Percentiles rank a stretch among this genome's conserved stretches.
phyloP scores from a whole-genome alignment of 2,329 filamentous ascomycete genomes.

The Penicillium janthinellum region DNA sequence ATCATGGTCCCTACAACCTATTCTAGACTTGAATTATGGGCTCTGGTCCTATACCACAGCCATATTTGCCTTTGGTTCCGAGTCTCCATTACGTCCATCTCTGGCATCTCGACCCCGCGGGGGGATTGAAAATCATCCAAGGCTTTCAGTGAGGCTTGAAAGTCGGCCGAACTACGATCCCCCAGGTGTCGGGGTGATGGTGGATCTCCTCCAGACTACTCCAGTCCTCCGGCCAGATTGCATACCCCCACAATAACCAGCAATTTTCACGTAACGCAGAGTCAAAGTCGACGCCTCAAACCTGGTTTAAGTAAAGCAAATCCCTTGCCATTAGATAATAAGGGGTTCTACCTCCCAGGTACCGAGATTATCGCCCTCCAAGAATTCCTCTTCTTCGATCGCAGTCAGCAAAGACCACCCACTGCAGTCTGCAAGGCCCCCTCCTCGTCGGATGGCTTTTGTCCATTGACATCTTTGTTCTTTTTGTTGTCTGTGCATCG shows the following conservation, averaged over 20 bases:
- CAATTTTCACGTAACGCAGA: constrained; percentile 1
- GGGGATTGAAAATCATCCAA: neutral
- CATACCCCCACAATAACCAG: constrained; percentile 1
- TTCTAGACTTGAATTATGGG: neutral
- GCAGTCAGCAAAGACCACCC: neutral
- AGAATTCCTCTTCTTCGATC: neutral
- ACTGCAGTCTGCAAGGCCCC: neutral
- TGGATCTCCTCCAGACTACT: neutral
- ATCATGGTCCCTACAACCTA: neutral
- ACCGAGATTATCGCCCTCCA: neutral
- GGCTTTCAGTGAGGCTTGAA: neutral
- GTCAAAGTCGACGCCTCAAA: constrained; percentile 1
- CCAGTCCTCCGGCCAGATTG: neutral
- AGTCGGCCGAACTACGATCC: neutral
- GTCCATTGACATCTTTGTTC: neutral
- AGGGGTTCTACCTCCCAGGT: neutral
- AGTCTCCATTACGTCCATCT: neutral
- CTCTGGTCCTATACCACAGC: neutral
- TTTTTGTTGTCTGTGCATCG: neutral
- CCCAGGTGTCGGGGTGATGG: neutral
- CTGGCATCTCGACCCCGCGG: neutral
- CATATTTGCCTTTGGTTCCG: neutral
- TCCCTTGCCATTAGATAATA: neutral
- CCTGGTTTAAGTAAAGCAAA: neutral
- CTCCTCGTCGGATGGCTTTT: neutral